A percentile compares a stretch with the other conserved stretches of the same genome.
These are phyloP conservation scores for Tulasnella sp. DNA, from an alignment of 768 basidiomycete genomes.

Conservation along the genomic window DNA sequence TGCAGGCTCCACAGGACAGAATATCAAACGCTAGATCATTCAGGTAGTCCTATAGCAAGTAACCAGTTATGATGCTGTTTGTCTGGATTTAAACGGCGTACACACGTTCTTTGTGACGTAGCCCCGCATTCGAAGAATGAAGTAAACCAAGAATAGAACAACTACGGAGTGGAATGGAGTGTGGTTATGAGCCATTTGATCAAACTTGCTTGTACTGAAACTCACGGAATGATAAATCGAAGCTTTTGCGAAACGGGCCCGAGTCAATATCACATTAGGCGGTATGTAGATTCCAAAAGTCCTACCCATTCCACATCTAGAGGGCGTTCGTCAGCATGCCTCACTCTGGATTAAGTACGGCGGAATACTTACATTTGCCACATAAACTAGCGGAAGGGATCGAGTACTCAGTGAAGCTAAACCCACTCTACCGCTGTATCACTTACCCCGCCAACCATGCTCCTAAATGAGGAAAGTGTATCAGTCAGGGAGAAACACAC, in stretches of 20 bases:
- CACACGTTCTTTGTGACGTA: conserved; percentile 36
- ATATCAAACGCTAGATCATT: conserved; percentile 70
- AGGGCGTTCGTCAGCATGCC: background rate
- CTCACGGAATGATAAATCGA: conserved; percentile 37
- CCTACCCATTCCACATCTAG: conserved; percentile 87
- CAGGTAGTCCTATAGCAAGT: conserved; percentile 7
- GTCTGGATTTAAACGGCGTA: background rate
- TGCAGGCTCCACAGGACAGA: conserved; percentile 71
- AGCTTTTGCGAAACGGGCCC: background rate
- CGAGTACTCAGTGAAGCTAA: background rate
- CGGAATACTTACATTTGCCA: conserved; percentile 53
- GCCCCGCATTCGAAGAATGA: conserved; percentile 52
- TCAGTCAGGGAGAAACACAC: background rate
- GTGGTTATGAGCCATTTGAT: conserved; percentile 18
- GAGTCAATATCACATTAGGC: background rate
- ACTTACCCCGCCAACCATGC: conserved; percentile 77
- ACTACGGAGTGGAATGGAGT: conserved; percentile 30
- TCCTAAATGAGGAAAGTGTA: conserved; percentile 31
- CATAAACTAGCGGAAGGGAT: conserved; percentile 43
- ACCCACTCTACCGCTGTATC: background rate
- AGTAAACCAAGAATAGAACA: conserved; percentile 54
- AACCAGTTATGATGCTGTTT: background rate
- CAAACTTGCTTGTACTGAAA: background rate
- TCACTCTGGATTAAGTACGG: background rate
- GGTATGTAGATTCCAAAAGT: conserved; percentile 26